Evolutionary conservation across 2,329 filamentous ascomycete genomes (phyloP).

Genomic region (Mycosphaerella arachidis): DNA sequence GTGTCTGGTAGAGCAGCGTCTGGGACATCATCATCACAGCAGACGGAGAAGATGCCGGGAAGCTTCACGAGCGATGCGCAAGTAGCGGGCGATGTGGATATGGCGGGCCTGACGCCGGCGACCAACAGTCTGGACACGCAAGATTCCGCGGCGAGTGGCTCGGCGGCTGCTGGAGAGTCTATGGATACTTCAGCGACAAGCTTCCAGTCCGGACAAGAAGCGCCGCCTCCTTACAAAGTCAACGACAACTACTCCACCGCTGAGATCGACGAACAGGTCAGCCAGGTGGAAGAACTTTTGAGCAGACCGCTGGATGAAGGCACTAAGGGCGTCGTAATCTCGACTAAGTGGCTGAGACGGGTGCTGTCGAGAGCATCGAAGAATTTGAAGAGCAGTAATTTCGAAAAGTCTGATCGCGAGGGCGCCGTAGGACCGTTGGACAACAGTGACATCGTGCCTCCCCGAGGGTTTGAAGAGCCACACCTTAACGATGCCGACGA

Average conservation of each 20-base stretch:
- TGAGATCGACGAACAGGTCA: slow-evolving; percentile 63
- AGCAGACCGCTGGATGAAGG: slow-evolving; percentile 58
- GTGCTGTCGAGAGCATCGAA: slow-evolving; percentile 64
- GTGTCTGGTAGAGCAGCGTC: background rate
- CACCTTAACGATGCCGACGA: slow-evolving; percentile 22
- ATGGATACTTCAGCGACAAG: slow-evolving; percentile 23
- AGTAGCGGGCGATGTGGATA: slow-evolving; percentile 18
- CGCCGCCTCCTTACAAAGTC: slow-evolving; percentile 6
- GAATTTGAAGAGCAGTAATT: slow-evolving; percentile 51
- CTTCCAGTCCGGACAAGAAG: slow-evolving; percentile 13
- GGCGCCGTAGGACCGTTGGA: slow-evolving; percentile 74
- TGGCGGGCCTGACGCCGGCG: slow-evolving; percentile 19
- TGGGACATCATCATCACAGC: background rate
- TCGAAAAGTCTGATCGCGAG: slow-evolving; percentile 56
- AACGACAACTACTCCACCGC: slow-evolving; percentile 23
- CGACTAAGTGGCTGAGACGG: slow-evolving; percentile 70
- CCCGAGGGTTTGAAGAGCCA: slow-evolving; percentile 27
- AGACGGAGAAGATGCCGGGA: slow-evolving; percentile 8
- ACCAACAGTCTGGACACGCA: slow-evolving; percentile 7
- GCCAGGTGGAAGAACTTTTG: slow-evolving; percentile 61
- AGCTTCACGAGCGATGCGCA: slow-evolving; percentile 13
- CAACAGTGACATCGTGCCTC: slow-evolving; percentile 70
- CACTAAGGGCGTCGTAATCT: slow-evolving; percentile 73
- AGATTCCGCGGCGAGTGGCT: slow-evolving; percentile 9
- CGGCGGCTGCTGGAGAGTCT: slow-evolving; percentile 1